These are phyloP conservation scores for Linnemannia elongata DNA, from an alignment of 192 early-diverging fungal species.

Conservation along the genomic window DNA sequence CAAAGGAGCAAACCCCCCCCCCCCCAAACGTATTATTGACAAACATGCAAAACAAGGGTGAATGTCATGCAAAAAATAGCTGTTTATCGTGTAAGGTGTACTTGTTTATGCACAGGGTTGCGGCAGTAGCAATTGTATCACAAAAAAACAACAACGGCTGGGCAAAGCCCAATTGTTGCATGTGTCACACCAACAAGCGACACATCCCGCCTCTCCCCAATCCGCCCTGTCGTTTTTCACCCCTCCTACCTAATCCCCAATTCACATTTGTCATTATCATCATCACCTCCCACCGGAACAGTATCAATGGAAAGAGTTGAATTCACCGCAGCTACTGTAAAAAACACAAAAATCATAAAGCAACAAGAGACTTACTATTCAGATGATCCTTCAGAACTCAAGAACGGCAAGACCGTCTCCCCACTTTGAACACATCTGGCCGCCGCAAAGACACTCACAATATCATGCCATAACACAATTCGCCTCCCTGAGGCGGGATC, in stretches of 20 bases:
- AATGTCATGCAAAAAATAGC: not conserved
- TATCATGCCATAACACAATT: not conserved
- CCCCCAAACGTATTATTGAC: not conserved
- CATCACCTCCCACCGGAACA: too few species aligned
- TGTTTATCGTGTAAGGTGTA: too few species aligned
- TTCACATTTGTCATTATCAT: too few species aligned
- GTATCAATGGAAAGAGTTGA: too few species aligned
- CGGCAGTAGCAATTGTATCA: too few species aligned
- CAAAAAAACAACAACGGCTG: too few species aligned
- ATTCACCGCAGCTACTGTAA: not conserved
- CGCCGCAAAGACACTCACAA: not conserved
- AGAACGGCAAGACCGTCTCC: not conserved
- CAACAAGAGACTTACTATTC: not conserved
- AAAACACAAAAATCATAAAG: not conserved
- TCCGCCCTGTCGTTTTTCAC: too few species aligned
- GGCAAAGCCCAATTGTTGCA: too few species aligned
- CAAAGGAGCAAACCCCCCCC: not conserved
- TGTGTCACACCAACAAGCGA: too few species aligned
- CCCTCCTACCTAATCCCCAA: too few species aligned
- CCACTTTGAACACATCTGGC: not conserved
- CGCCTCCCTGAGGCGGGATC: not conserved
- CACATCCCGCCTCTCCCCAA: too few species aligned
- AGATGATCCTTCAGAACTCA: not conserved
- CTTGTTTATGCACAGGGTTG: too few species aligned
- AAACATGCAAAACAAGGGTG: not conserved